Base-by-base conservation (phyloP, 257 asterid genomes). In the Nicotiana obtusifolia region DNA sequence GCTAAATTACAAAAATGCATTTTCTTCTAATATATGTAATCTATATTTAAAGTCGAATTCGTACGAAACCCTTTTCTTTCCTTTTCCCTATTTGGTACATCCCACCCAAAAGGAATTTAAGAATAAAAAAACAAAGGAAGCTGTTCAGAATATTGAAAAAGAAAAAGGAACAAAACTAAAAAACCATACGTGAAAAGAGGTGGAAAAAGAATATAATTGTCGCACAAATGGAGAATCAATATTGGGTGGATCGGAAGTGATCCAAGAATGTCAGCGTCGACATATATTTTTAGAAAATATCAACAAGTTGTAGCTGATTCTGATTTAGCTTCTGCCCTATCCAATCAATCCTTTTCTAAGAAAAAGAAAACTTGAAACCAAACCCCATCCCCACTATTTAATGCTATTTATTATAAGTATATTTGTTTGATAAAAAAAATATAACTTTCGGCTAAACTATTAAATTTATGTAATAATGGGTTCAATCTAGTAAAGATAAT, bases 171-270 rank as follows among this genome's bases (percentile, higher is more conserved):
- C 19, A 4, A 9, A 14, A 19, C 2, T n/a, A 2, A 57, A n/a
- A 37, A 10, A 6, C 61, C 24, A 80, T 76, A 31, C 47, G 44
- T 76, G 73, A 64, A 30, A 17, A 62, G 30, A 10, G 86, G 80
- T 83, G 82, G 82, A 73, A 79, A 8, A 64, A 75, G 44, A 33
- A 73, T 82, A 65, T 82, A 65, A n/a, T 76, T 76, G 77, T 53
- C 8, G 64, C 79, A 73, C 79, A 47, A 71, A 73, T 73, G 79
- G 61, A 73, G 79, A 73, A 49, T 73, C 26, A 73, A 7, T 24
- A 24, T 73, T 73, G 61, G 61, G 79, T 73, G 79, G n/a, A n/a
- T n/a, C n/a, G n/a, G 41, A 81, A 62, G 30, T 15, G 16, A 56
- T 24, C 80, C 84, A 78, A 33, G 37, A 82, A 82, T 85, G 64